Base-by-base conservation (phyloP, 257 asterid species). In the Scutellaria minor region DNA sequence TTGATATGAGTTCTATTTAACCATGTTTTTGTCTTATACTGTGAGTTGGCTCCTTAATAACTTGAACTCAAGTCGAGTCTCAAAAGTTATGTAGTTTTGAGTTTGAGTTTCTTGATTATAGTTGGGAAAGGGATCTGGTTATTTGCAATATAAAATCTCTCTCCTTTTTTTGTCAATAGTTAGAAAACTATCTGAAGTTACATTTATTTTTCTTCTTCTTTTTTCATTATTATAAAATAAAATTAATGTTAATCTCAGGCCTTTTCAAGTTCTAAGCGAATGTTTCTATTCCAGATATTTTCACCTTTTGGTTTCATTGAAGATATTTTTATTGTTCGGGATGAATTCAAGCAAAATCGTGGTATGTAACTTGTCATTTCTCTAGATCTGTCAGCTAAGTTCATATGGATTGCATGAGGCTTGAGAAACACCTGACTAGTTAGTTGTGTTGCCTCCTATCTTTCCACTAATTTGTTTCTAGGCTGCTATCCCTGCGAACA, bases 281-380 rank as follows among this genome's bases (percentile, higher is more conserved):
- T 75, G 71, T 41, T 80, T 78, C 62, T 81, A 46, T 45, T 75
- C 35, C 91, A 93, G 97, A 85, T 94, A 81, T 91, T 94, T 79
- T 83, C 95, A 47, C 93, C 89, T 42, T 91, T 79, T 57, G 98
- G 98, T 72, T 64, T 80, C 51, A 67, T 94, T 82, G 96, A 91
- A 83, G 96, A 89, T 58, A 40, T 94, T 66, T 94, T 52, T 78
- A 54, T 94, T 22, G 88, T 91, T 54, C 83, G 77, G 14, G 93
- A 90, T 83, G 97, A 89, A 72, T 75, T 79, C 84, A 85, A 77
- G 86, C 97, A 85, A 83, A 77, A 69, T 56, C 92, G 95, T 37
- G 98, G 98, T 91, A 74, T 65, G 88, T 81, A 39, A 65, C 71
- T 52, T 77, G 11, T 80, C 51, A 65, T 61, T 50, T 79, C 57